These are phyloP conservation scores for Ajuga reptans DNA, from an alignment of 305 asterid genomes.

Conservation along the genomic window DNA sequence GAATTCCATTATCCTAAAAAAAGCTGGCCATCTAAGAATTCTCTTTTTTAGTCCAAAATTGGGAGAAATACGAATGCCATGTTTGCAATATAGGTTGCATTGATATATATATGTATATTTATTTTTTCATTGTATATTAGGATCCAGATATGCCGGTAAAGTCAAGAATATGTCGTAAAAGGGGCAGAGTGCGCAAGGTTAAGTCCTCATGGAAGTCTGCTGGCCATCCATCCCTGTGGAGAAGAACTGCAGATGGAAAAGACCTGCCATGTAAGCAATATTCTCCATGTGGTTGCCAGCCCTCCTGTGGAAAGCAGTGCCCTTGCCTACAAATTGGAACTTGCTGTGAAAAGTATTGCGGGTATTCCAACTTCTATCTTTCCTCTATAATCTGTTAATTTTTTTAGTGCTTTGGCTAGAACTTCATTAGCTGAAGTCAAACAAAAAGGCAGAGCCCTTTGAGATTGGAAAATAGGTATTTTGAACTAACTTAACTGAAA, in stretches of 20 bases:
- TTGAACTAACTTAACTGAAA: too few relatives aligned
- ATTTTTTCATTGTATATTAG: conserved; percentile 27
- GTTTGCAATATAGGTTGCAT: background rate
- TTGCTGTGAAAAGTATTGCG: conserved; percentile 96
- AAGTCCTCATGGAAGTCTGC: conserved; percentile 94
- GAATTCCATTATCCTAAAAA: background rate
- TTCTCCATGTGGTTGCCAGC: conserved; percentile 78
- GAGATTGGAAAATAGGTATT: too few relatives aligned
- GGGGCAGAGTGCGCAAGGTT: conserved; percentile 83
- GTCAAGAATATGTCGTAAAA: conserved; percentile 79
- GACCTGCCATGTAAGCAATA: conserved; percentile 64
- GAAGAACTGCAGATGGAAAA: conserved; percentile 86
- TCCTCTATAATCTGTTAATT: background rate
- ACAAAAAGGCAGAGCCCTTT: too few relatives aligned
- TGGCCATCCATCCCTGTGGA: conserved; percentile 97
- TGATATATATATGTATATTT: background rate
- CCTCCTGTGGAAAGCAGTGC: conserved; percentile 84
- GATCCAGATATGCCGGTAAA: conserved; percentile 52
- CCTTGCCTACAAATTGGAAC: conserved; percentile 77
- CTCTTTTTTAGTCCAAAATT: background rate
- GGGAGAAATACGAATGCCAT: background rate
- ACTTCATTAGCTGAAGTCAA: too few relatives aligned
- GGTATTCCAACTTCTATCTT: conserved; percentile 38
- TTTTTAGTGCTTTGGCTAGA: too few relatives aligned
- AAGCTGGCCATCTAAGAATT: background rate